These are phyloP conservation scores for Dactylonectria macrodidyma DNA, from an alignment of 2,329 filamentous ascomycete genomes.

Conservation along the genomic window DNA sequence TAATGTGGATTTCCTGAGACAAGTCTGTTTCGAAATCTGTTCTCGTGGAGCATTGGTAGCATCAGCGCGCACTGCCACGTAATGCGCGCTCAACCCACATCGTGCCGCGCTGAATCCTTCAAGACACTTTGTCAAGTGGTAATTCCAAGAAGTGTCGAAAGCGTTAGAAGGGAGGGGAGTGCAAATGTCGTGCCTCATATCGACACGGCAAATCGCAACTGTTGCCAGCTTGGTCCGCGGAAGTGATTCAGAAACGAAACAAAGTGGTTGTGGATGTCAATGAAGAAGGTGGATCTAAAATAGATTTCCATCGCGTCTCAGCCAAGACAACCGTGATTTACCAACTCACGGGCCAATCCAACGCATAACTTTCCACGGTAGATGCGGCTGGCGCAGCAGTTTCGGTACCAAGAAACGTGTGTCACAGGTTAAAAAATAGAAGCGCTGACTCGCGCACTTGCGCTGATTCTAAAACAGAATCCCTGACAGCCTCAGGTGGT, in stretches of 20 bases:
- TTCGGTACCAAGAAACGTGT: background rate
- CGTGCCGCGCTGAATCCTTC: background rate
- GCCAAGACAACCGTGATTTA: too few species aligned
- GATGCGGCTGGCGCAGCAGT: background rate
- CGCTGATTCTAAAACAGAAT: conserved; percentile 6
- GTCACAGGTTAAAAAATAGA: background rate
- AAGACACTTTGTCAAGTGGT: background rate
- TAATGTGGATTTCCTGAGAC: background rate
- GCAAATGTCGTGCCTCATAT: background rate
- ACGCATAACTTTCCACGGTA: background rate
- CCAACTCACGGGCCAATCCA: background rate
- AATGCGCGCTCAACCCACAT: background rate
- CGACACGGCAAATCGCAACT: background rate
- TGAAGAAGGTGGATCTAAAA: background rate
- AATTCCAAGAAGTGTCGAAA: background rate
- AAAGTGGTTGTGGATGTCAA: background rate
- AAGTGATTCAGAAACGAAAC: background rate
- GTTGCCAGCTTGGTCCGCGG: background rate
- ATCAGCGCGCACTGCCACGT: background rate
- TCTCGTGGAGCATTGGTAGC: background rate
- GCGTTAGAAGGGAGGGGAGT: background rate
- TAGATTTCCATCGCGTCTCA: background rate
- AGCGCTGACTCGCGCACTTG: background rate
- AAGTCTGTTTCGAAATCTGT: background rate
- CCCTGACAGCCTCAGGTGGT: background rate